Base-by-base conservation (phyloP, 2,329 filamentous ascomycete genomes). In the Fusarium haematococcum region DNA sequence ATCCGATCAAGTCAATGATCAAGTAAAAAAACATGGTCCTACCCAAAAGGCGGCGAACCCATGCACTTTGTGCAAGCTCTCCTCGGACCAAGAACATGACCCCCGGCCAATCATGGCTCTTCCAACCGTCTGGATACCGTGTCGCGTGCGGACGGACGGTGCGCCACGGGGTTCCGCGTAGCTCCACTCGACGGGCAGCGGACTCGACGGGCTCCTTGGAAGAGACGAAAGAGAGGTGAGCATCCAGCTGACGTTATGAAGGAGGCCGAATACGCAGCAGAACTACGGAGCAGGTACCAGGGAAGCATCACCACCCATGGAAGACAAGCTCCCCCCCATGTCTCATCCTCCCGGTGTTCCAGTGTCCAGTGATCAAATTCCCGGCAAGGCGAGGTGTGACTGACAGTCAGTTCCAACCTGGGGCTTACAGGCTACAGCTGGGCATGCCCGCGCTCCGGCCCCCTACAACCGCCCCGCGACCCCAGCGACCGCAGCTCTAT, bases 111-210 rank as follows among this genome's bases (percentile, higher is more conserved):
- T 75, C 65, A 70, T 33, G 32, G 18, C 58, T 54, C 23, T 13
- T 33, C 39, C 43, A 63, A 33, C 60, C 59, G 35, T 25, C 56
- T 20, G 54, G 65, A 66, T 52, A 39, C 45, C 62, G 72, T 75
- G 72, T 74, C 71, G 71, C 71, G 71, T 74, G 71, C 71, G 71
- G 71, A 63, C 41, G 63, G 68, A 32, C 68, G 61, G 65, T 60
- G 48, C 68, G 68, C 71, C 71, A 74, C 65, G 41, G 62, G 68
- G 58, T 67, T 62, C 65, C 71, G 60, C 69, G 56, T 62, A 37
- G 41, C 50, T 73, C 71, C 71, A 75, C 71, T 75, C 58, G 32
- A 62, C 58, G 68, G 61, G 65, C 61, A 30, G 68, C 54, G 50
- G 68, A 41, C 68, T 65, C 45, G 62, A 48, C 11, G 13, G 35